These are phyloP conservation scores for Thamnidium elegans DNA, from an alignment of 192 early-diverging fungal genomes.

Conservation along the genomic window DNA sequence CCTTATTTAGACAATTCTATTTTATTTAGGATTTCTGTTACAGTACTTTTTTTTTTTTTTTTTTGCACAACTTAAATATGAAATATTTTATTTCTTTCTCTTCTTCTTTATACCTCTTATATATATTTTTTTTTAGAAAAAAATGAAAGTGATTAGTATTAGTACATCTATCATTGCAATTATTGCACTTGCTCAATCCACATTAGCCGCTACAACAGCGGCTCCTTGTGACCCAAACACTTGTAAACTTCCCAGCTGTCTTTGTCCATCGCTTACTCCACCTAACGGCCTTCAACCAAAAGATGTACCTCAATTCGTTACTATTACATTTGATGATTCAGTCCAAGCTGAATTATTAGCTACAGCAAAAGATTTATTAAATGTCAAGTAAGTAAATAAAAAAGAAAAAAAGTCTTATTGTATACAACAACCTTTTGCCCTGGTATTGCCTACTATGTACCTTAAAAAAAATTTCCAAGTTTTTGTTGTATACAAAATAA, in stretches of 20 bases:
- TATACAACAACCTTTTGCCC: background rate
- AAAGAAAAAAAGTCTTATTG: too few relatives aligned
- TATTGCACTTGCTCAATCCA: constrained; percentile 5
- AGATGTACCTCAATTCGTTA: constrained; percentile 56
- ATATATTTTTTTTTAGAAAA: background rate
- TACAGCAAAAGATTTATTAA: constrained; percentile 35
- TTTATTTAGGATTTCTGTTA: too few relatives aligned
- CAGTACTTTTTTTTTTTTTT: too few relatives aligned
- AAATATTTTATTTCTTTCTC: background rate
- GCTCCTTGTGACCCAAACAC: constrained; percentile 44
- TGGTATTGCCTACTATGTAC: background rate
- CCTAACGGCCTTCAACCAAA: constrained; percentile 46
- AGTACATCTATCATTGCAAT: constrained; percentile 11
- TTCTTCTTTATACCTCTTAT: constrained; percentile 1
- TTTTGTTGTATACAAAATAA: too few relatives aligned
- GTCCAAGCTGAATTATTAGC: constrained; percentile 39
- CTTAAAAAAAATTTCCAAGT: too few relatives aligned
- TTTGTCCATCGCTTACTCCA: constrained; percentile 47
- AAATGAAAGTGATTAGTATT: constrained; percentile 21
- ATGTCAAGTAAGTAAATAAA: constrained; percentile 36
- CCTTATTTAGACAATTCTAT: too few relatives aligned
- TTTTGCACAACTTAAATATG: too few relatives aligned
- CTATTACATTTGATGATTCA: constrained; percentile 65
- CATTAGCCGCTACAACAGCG: constrained; percentile 16
- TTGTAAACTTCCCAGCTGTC: constrained; percentile 50